These are phyloP conservation scores for Kodamaea fungicola DNA, from an alignment of 1,139 yeast genomes.

Conservation along the genomic window DNA sequence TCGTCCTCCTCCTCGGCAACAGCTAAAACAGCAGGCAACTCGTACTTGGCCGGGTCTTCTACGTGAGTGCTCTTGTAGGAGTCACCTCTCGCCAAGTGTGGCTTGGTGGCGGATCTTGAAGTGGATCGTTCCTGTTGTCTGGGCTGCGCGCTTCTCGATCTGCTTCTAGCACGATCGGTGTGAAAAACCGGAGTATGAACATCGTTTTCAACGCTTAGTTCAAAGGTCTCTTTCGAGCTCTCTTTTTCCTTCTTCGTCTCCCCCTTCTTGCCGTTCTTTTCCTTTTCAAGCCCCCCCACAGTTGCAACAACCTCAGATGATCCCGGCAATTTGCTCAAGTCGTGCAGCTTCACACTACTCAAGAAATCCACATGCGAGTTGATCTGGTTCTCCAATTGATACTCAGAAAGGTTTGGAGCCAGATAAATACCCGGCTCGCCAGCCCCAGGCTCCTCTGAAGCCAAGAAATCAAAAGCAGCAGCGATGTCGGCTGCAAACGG, in stretches of 20 bases:
- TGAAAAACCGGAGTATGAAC: conserved; percentile 47
- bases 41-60: conserved; percentile 41
- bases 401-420: conserved; percentile 48
- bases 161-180: conserved; percentile 35
- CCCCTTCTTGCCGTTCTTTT: not conserved
- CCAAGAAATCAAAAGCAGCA: conserved; percentile 6
- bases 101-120: conserved; percentile 36
- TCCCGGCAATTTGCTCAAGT: conserved; percentile 36
- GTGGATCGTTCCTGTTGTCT: conserved; percentile 11
- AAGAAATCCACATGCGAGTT: conserved; percentile 36
- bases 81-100: conserved; percentile 67
- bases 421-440: conserved; percentile 27
- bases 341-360: conserved; percentile 33
- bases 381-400: conserved; percentile 42
- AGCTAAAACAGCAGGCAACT: conserved; percentile 41
- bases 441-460: conserved; percentile 16
- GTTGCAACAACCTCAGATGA: not conserved
- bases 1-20: conserved; percentile 27
- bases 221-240: too few relatives aligned
- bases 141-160: conserved; percentile 12
- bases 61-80: conserved; percentile 51
- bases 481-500: conserved; percentile 7
- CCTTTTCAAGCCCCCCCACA: conserved; percentile 1
- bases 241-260: not conserved
- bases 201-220: not conserved